These are phyloP conservation scores for Sarcodon aspratus DNA, from an alignment of 768 basidiomycete species.

Conservation along the genomic window DNA sequence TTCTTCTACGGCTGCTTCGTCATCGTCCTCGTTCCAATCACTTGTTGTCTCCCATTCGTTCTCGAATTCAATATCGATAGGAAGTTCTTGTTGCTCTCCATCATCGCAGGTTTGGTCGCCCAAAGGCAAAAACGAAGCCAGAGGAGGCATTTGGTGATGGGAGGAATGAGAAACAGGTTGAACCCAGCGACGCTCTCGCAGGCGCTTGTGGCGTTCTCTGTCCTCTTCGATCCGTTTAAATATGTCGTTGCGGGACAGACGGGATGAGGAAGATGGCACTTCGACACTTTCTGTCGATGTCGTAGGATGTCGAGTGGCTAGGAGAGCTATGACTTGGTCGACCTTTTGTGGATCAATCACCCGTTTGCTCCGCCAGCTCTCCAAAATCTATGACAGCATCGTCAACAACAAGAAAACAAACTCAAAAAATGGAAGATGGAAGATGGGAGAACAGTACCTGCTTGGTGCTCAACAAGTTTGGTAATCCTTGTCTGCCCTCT, in stretches of 20 bases:
- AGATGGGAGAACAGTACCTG: slow-evolving; percentile 46
- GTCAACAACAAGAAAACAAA: no score
- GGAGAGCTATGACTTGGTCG: slow-evolving; percentile 51
- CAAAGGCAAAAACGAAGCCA: slow-evolving; percentile 53
- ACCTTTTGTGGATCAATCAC: slow-evolving; percentile 71
- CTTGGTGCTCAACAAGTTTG: slow-evolving; percentile 79
- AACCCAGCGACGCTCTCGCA: slow-evolving; percentile 89
- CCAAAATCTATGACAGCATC: slow-evolving; percentile 53
- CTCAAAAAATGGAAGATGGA: no score
- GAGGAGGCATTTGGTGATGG: slow-evolving; percentile 25
- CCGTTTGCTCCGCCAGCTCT: slow-evolving; percentile 81
- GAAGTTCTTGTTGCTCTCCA: slow-evolving; percentile 46
- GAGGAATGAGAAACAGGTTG: slow-evolving; percentile 55
- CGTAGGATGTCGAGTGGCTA: slow-evolving; percentile 33
- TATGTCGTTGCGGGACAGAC: slow-evolving; percentile 44
- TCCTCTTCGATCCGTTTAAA: slow-evolving; percentile 88
- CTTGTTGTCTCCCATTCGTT: slow-evolving; percentile 86
- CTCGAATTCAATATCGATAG: slow-evolving; percentile 77
- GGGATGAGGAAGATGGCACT: slow-evolving; percentile 10
- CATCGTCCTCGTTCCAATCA: slow-evolving; percentile 86
- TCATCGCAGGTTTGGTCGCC: slow-evolving; percentile 20
- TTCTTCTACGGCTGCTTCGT: slow-evolving; percentile 64
- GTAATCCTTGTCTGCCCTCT: slow-evolving; percentile 73
- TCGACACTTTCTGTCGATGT: slow-evolving; percentile 9
- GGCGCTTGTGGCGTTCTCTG: slow-evolving; percentile 82